Base-by-base conservation (phyloP, 2,329 filamentous ascomycete genomes). In the Aulographum hederae region DNA sequence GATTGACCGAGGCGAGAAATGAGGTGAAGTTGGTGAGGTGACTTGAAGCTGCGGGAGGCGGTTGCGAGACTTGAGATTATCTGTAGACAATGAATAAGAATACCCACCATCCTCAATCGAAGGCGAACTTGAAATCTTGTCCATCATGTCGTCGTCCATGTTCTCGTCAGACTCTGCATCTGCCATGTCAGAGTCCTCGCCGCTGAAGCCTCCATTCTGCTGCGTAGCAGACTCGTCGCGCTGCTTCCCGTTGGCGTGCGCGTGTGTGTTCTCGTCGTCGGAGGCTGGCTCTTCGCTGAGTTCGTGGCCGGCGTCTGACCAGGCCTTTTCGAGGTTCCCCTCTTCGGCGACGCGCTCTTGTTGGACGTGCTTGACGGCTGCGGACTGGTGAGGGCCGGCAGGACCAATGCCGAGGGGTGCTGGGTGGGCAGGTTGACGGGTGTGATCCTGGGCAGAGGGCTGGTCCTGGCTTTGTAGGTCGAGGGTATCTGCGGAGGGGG, bases 101-200 rank as follows among this genome's bases (percentile, higher is more conserved):
- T 63, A 89, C 84, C 68, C 74, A 98, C 86, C 86, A 77, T 95
- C 86, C 65, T 92, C 84, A 56, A 98, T 98, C 45, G 86, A 95
- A 50, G 89, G 89, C 46, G 86, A 95, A 56, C 85, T 95, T 46
- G 86, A 95, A 42, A 98, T 94, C 57, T 89, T 89, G 61, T 95
- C 89, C 78, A 92, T 82, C 73, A 93, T 74, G 54, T 95, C 86
- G 56, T 94, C 74, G 48, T 91, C 84, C 52, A 84, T 59, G 45
- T 79, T 69, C 43, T 79, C 78, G 20, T 56, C 56, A 34, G 74
- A 58, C 38, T 80, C 70, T 30, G 65, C 78, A 44, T 76, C 74
- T 30, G 71, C 72, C 41, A 60, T 51, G 33, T 69, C 63, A 11
- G 47, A 55, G 32, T 71, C 68, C 31, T 58, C 53, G 26, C 47